Percentiles rank a stretch among this genome's conserved stretches.
Conservation (phyloP, 2,329 filamentous ascomycete species). For the Trichoderma harzianum region DNA sequence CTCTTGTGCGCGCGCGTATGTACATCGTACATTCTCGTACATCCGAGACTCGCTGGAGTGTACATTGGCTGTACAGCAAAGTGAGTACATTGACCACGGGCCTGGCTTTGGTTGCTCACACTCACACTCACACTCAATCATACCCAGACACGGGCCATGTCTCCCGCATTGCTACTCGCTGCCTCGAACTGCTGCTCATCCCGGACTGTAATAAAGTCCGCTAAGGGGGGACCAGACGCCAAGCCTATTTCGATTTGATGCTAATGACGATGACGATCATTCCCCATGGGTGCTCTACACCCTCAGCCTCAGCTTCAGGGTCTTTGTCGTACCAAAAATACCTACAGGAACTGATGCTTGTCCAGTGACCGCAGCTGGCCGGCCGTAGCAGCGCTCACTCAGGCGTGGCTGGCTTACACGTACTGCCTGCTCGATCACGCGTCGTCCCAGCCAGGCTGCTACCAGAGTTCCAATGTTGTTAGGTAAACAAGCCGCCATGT, state of each 20-base stretch:
- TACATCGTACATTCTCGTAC: background rate
- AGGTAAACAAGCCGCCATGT: background rate
- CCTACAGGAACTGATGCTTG: background rate
- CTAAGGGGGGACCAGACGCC: background rate
- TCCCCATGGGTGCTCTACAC: conserved; percentile 3
- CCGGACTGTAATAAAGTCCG: background rate
- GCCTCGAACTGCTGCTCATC: background rate
- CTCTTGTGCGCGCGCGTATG: conserved; percentile 9
- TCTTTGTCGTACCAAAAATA: conserved; percentile 4
- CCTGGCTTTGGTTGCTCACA: background rate
- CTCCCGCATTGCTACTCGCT: background rate
- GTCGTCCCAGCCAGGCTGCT: background rate
- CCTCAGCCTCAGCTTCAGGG: conserved; percentile 14
- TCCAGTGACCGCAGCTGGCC: background rate
- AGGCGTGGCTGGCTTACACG: background rate
- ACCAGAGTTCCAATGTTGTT: background rate
- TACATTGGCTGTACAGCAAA: background rate
- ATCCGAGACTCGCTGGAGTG: background rate
- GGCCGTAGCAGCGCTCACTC: background rate
- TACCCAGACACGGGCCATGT: background rate
- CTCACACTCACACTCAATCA: background rate
- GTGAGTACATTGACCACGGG: background rate
- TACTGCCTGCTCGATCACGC: background rate
- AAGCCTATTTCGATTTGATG: background rate
- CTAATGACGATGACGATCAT: conserved; percentile 6